Base-by-base conservation (phyloP, 495 filamentous ascomycete species). In the Sphaerosporella brunnea region DNA sequence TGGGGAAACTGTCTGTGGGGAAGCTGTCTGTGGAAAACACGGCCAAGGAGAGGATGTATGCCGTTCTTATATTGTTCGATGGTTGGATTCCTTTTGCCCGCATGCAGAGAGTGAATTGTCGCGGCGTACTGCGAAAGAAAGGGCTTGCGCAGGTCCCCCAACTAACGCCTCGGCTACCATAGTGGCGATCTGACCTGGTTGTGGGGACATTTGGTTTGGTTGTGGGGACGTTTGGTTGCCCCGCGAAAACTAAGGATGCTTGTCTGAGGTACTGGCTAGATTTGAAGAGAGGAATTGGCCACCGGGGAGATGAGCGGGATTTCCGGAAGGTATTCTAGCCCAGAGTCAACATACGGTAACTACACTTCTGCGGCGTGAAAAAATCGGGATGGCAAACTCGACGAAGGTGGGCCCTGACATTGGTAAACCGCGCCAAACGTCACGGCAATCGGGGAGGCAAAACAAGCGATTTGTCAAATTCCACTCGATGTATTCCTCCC, bases 171-270 rank as follows among this genome's bases (percentile, higher is more conserved):
- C n/a, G n/a, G n/a, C n/a, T n/a, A n/a, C n/a, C n/a, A n/a, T n/a
- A n/a, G n/a, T n/a, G n/a, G n/a, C n/a, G n/a, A n/a, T n/a, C 61
- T 68, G 66, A 71, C 9, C 67, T 36, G 2, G 62, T 68, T 19
- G 59, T 65, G 51, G 66, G 68, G 5, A 60, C 63, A 63, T 68
- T 60, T 40, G n/a, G n/a, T n/a, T n/a, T n/a, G n/a, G 10, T 36
- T 36, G 28, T 41, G 47, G 40, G 21, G 53, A 45, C 37, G 15
- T 19, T n/a, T n/a, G n/a, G 10, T 10, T 40, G 15, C 37, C 37
- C 37, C 37, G 37, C 37, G 21, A 40, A 40, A 40, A 40, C 37
- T 19, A 40, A 40, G 40, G 43, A 9, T 36, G 43, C 15, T 19
- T 35, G 43, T 36, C 43, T 46, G 43, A 28, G 30, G 43, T 4